Evolutionary conservation across 345 rosid genomes (phyloP).

Genomic region (Odontarrhena argentea): DNA sequence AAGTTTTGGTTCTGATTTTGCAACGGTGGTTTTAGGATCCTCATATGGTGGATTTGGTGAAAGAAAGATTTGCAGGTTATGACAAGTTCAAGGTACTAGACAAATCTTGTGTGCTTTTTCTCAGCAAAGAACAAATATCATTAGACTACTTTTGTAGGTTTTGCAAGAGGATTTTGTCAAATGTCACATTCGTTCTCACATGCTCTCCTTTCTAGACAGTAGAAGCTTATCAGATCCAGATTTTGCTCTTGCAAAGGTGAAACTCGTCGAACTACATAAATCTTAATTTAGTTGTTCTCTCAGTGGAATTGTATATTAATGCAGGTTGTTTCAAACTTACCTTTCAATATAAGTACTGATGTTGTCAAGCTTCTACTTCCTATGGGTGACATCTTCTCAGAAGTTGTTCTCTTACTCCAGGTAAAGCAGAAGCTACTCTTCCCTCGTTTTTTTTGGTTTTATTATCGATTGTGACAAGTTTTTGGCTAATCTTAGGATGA

Average conservation of each 20-base stretch:
- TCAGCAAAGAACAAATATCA: background rate
- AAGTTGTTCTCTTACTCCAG: conserved; percentile 90
- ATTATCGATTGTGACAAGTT: conserved; percentile 2
- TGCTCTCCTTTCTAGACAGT: conserved; percentile 54
- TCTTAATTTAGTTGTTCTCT: background rate
- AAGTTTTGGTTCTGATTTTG: conserved; percentile 20
- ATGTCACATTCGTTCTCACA: conserved; percentile 69
- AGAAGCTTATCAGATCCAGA: conserved; percentile 26
- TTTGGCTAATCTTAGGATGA: conserved; percentile 60
- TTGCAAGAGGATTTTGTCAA: conserved; percentile 83
- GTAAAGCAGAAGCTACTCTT: conserved; percentile 39
- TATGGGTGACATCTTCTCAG: conserved; percentile 87
- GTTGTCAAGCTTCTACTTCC: conserved; percentile 85
- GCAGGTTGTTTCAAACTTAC: conserved; percentile 89
- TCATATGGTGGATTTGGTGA: conserved; percentile 76
- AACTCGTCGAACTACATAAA: background rate
- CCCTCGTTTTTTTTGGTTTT: background rate
- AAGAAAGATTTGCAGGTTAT: conserved; percentile 62
- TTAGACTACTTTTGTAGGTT: conserved; percentile 48
- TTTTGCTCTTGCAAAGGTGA: conserved; percentile 61
- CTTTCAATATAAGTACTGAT: conserved; percentile 88
- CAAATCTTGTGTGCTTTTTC: conserved; percentile 14
- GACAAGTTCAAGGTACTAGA: conserved; percentile 58
- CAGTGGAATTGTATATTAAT: background rate
- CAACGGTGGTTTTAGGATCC: conserved; percentile 57